Conservation (phyloP, 2,329 filamentous ascomycete genomes). For the Malbranchea zuffiana region DNA sequence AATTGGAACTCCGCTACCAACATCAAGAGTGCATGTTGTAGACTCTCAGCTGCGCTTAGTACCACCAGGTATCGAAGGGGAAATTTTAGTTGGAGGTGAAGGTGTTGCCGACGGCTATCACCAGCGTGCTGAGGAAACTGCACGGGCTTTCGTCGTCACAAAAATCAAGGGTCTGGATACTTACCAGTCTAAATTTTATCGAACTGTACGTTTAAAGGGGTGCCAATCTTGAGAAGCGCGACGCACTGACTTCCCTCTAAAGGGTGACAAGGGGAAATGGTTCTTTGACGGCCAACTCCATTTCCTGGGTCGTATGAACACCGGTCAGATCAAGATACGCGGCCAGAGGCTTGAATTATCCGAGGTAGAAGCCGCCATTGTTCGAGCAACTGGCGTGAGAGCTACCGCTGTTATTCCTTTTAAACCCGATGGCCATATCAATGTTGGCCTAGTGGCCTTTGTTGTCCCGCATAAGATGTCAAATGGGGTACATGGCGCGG, state of each 20-base stretch:
- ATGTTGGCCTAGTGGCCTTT: no score
- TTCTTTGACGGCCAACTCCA: no score
- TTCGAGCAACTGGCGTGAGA: no score
- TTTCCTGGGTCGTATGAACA: constrained; percentile 19
- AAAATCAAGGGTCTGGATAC: neutral
- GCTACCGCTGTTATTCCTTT: no score
- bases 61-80: neutral
- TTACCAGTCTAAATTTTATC: neutral
- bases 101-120: neutral
- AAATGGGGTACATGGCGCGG: no score
- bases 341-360: constrained; percentile 20
- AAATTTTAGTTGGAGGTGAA: neutral
- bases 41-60: neutral
- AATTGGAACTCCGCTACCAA: neutral
- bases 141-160: neutral
- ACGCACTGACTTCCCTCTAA: no score
- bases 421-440: no score
- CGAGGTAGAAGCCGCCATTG: constrained; percentile 22
- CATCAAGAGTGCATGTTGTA: neutral
- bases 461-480: no score
- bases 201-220: neutral
- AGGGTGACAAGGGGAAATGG: no score
- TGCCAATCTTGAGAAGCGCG: no score
- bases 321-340: constrained; percentile 20
- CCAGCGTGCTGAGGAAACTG: neutral